These are phyloP conservation scores for Trichoderma lentiforme DNA, from an alignment of 2,329 filamentous ascomycete genomes.

Conservation along the genomic window DNA sequence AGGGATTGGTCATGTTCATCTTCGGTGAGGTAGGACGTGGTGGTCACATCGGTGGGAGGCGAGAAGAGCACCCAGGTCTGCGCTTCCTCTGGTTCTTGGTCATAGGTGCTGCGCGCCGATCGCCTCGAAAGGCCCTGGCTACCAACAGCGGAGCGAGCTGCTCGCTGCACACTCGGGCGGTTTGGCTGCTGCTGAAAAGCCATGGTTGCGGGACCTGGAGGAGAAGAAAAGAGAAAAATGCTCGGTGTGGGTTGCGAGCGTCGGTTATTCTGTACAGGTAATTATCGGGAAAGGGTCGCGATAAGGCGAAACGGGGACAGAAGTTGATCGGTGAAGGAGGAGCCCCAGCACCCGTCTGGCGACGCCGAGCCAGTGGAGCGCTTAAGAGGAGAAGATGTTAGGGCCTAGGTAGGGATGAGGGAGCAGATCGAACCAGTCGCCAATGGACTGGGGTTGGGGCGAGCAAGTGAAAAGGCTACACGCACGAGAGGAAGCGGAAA, in stretches of 20 bases:
- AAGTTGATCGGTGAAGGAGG: constrained; percentile 8
- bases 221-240: not conserved
- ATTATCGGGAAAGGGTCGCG: constrained; percentile 13
- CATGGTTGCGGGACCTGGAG: constrained; percentile 37
- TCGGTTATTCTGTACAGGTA: constrained; percentile 4
- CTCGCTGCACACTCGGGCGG: constrained; percentile 49
- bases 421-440: not conserved
- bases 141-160: constrained; percentile 40
- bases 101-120: constrained; percentile 29
- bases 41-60: constrained; percentile 61
- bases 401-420: not conserved
- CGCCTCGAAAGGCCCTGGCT: constrained; percentile 34
- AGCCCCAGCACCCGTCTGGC: not conserved
- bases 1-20: constrained; percentile 62
- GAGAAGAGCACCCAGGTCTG: constrained; percentile 98
- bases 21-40: constrained; percentile 66
- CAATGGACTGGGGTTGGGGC: constrained; percentile 7
- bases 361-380: constrained; percentile 8
- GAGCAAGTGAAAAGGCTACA: not conserved
- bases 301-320: constrained; percentile 5
- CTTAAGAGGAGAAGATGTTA: not conserved
- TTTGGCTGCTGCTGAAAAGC: constrained; percentile 61
- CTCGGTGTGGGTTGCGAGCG: constrained; percentile 10
- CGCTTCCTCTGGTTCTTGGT: constrained; percentile 59
- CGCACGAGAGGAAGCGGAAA: not conserved